These are phyloP conservation scores for Sclerotinia trifoliorum DNA, from an alignment of 2,329 filamentous ascomycete species.

Conservation along the genomic window DNA sequence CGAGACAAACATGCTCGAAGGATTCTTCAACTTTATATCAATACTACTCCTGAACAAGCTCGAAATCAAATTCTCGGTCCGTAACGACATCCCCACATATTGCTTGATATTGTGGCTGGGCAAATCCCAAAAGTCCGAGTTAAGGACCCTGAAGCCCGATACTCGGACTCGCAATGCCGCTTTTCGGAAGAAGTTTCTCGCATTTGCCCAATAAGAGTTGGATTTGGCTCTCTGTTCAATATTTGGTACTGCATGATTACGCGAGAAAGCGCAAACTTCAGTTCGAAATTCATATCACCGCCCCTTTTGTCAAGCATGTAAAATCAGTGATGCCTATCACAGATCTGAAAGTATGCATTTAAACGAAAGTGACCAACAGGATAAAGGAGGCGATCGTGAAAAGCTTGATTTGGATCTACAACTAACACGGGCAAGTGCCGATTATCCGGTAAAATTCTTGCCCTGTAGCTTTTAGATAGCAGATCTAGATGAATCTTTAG, in stretches of 20 bases:
- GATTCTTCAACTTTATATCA: not conserved
- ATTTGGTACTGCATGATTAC: not conserved
- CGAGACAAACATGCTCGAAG: not conserved
- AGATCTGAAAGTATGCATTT: conserved; percentile 3
- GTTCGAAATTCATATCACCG: not conserved
- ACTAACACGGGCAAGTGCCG: conserved; percentile 12
- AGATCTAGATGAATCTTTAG: conserved; percentile 3
- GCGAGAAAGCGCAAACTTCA: not conserved
- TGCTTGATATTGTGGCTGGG: not conserved
- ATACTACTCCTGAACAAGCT: not conserved
- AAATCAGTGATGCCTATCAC: conserved; percentile 12
- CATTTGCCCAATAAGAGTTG: not conserved
- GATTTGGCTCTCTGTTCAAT: not conserved
- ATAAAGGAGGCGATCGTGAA: conserved; percentile 10
- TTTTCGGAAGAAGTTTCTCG: not conserved
- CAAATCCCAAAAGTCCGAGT: not conserved
- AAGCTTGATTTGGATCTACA: not conserved
- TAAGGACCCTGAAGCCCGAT: conserved; percentile 15
- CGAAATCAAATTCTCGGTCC: conserved; percentile 3
- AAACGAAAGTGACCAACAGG: not conserved
- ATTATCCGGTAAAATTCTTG: conserved; percentile 12
- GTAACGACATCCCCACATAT: not conserved
- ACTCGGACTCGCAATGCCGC: conserved; percentile 15
- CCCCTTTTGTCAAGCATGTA: not conserved
- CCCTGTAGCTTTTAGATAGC: conserved; percentile 2